Evolutionary conservation across 495 filamentous ascomycete genomes (phyloP).

Genomic region (Parathielavia hyrcaniae): DNA sequence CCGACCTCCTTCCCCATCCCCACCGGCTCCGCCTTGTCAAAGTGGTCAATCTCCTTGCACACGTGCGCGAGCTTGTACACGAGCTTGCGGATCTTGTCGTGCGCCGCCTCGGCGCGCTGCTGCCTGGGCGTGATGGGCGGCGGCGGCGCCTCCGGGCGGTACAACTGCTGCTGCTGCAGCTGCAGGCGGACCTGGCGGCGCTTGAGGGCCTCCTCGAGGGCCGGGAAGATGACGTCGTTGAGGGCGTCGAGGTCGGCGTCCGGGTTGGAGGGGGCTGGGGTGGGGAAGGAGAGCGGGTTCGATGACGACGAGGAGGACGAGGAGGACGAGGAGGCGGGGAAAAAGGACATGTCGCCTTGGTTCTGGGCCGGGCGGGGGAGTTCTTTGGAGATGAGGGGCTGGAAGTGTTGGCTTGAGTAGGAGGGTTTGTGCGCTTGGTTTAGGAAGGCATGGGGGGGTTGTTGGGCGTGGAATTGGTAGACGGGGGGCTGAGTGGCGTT

Average conservation of each 20-base stretch:
- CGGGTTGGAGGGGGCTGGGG: constrained; percentile 41
- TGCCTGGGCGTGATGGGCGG: constrained; percentile 43
- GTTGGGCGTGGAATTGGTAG: constrained; percentile 13
- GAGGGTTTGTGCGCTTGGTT: constrained; percentile 8
- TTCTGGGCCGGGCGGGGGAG: constrained; percentile 19
- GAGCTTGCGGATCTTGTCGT: constrained; percentile 72
- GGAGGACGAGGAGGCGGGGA: no score
- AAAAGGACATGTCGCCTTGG: constrained; percentile 2
- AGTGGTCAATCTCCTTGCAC: constrained; percentile 80
- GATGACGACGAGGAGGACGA: no score
- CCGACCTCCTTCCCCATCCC: constrained; percentile 86
- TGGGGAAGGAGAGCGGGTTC: constrained; percentile 34
- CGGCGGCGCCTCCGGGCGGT: constrained; percentile 35
- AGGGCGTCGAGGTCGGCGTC: constrained; percentile 56
- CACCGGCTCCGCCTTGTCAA: constrained; percentile 74
- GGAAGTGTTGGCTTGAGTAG: constrained; percentile 6
- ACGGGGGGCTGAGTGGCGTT: not conserved
- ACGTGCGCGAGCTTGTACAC: constrained; percentile 68
- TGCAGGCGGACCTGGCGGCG: constrained; percentile 63
- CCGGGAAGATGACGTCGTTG: constrained; percentile 80
- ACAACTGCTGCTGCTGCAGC: constrained; percentile 49
- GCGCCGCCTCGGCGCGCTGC: constrained; percentile 63
- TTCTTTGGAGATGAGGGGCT: constrained; percentile 25
- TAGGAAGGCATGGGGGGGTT: constrained; percentile 16
- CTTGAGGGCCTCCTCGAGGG: constrained; percentile 78